These are phyloP conservation scores for Citrus sp. DNA, from an alignment of 345 rosid species.

Conservation along the genomic window DNA sequence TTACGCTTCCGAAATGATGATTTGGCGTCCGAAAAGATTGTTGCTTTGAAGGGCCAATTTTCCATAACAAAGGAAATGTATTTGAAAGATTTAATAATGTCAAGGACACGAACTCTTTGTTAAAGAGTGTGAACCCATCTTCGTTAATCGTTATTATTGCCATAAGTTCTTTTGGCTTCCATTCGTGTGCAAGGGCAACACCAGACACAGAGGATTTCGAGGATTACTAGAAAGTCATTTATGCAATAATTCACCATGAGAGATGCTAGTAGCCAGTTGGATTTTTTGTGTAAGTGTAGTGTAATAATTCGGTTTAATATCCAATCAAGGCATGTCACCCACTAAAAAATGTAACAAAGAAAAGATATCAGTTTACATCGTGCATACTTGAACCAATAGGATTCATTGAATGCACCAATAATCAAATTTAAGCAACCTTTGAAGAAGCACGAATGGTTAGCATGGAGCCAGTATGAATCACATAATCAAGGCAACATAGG, in stretches of 20 bases:
- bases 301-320: not conserved
- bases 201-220: conserved; percentile 3
- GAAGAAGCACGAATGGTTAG: not conserved
- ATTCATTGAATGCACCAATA: not conserved
- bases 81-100: too few species aligned
- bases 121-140: not conserved
- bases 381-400: not conserved
- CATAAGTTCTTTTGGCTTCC: not conserved
- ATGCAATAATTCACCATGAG: not conserved
- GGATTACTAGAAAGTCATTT: not conserved
- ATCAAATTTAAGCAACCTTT: not conserved
- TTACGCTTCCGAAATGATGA: not conserved
- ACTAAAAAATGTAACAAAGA: not conserved
- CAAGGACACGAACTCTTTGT: too few species aligned
- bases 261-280: not conserved
- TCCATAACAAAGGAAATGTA: not conserved
- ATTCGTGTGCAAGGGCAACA: not conserved
- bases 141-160: not conserved
- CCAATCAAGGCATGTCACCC: not conserved
- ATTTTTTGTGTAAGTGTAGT: not conserved
- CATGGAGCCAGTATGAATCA: not conserved
- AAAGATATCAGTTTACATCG: not conserved
- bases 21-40: too few species aligned
- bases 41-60: not conserved
- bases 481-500: conserved; percentile 12